phyloP scores from a whole-genome alignment of 2,329 filamentous ascomycete species.

The Neofusicoccum laricinum region DNA sequence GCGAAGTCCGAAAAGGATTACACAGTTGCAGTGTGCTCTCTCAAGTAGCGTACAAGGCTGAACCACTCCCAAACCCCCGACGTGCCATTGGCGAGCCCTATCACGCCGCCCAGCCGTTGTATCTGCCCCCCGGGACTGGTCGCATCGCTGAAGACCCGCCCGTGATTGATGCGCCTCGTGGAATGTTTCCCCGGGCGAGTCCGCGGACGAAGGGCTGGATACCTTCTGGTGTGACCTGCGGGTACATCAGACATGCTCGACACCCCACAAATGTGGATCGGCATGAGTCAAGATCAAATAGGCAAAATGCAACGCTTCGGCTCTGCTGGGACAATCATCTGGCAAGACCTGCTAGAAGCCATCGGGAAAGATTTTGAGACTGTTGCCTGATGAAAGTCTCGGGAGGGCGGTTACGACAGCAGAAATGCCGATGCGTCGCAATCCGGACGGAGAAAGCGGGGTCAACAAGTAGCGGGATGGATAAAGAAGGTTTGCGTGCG shows the following conservation, averaged over 20 bases:
- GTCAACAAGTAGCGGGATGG: not conserved
- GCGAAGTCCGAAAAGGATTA: constrained; percentile 1
- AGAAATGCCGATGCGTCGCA: not conserved
- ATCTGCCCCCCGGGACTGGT: not conserved
- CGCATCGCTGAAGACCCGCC: not conserved
- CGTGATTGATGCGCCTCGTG: not conserved
- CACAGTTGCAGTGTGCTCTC: not conserved
- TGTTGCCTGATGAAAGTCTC: not conserved
- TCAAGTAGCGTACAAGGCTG: constrained; percentile 6
- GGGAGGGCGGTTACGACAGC: not conserved
- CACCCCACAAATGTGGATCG: not conserved
- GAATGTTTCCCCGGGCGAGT: not conserved
- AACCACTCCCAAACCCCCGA: not conserved
- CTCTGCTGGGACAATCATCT: not conserved
- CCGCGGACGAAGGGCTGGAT: not conserved
- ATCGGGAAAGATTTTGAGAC: not conserved
- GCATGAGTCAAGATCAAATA: not conserved
- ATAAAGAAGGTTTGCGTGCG: not conserved
- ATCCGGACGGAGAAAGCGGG: not conserved
- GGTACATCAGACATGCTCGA: not conserved
- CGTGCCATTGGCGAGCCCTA: constrained; percentile 3
- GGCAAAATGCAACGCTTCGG: not conserved
- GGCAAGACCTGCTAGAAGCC: not conserved
- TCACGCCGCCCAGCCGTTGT: not conserved
- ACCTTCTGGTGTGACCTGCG: not conserved